Conservation (phyloP, 2,329 filamentous ascomycete species). For the Rutstroemia sp. region DNA sequence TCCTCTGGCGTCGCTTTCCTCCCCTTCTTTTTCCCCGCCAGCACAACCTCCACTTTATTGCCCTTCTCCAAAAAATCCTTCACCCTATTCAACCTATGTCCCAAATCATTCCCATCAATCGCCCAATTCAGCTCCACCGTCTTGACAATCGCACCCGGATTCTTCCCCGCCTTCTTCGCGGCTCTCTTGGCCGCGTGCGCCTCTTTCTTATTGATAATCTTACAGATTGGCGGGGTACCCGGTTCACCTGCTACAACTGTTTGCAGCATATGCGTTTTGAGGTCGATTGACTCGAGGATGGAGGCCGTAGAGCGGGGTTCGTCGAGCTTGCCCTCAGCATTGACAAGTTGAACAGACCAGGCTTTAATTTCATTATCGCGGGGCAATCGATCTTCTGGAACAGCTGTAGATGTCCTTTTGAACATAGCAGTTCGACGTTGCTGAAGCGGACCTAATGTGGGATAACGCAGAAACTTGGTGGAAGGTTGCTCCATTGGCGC, state of each 20-base stretch:
- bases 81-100: slow-evolving; percentile 62
- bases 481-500: slow-evolving; percentile 29
- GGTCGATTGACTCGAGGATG: slow-evolving; percentile 40
- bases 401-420: slow-evolving; percentile 5
- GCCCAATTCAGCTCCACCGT: slow-evolving; percentile 88
- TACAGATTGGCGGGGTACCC: slow-evolving; percentile 40
- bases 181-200: slow-evolving; percentile 37
- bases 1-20: slow-evolving; percentile 54
- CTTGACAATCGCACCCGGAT: slow-evolving; percentile 45
- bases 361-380: slow-evolving; percentile 42
- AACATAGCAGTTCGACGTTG: neutral
- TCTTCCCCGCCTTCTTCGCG: slow-evolving; percentile 33
- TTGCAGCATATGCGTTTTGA: slow-evolving; percentile 41
- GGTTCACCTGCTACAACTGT: slow-evolving; percentile 35
- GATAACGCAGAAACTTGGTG: slow-evolving; percentile 15
- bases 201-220: slow-evolving; percentile 51
- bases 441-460: neutral
- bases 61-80: slow-evolving; percentile 66
- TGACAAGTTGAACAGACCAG: slow-evolving; percentile 37
- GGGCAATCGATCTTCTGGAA: slow-evolving; percentile 26
- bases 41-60: slow-evolving; percentile 62
- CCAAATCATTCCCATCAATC: slow-evolving; percentile 68
- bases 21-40: slow-evolving; percentile 61
- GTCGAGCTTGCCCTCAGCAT: slow-evolving; percentile 30
- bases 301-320: slow-evolving; percentile 26